Evolutionary conservation across 2,329 filamentous ascomycete species (phyloP).

Genomic region (Pseudocercospora vitis): DNA sequence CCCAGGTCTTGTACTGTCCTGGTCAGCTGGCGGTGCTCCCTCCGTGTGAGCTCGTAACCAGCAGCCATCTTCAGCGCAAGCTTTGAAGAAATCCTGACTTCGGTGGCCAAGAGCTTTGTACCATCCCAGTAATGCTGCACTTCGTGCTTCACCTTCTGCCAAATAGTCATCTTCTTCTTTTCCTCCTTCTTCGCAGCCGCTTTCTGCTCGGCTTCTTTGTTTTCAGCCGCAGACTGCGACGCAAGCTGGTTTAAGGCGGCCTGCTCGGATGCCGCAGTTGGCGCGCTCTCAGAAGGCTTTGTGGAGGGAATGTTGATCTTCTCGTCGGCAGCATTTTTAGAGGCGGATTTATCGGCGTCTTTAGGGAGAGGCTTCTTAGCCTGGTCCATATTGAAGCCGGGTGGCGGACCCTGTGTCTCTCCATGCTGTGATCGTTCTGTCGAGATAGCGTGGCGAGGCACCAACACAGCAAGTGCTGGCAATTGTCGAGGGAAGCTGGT

Average conservation of each 20-base stretch:
- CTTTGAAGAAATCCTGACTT: slow-evolving; percentile 88
- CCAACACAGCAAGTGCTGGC: slow-evolving; percentile 58
- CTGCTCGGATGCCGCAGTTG: slow-evolving; percentile 50
- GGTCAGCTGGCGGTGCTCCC: slow-evolving; percentile 88
- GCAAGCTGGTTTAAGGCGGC: slow-evolving; percentile 63
- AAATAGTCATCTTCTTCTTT: slow-evolving; percentile 81
- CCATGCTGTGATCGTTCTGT: slow-evolving; percentile 59
- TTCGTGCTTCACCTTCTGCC: slow-evolving; percentile 95
- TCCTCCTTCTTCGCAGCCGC: slow-evolving; percentile 64
- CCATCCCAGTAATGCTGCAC: slow-evolving; percentile 96
- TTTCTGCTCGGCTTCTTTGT: slow-evolving; percentile 55
- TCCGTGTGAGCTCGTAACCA: slow-evolving; percentile 90
- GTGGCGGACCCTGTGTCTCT: slow-evolving; percentile 65
- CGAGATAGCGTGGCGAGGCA: slow-evolving; percentile 53
- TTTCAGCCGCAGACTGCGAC: slow-evolving; percentile 56
- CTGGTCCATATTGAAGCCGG: slow-evolving; percentile 85
- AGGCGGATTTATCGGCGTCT: slow-evolving; percentile 46
- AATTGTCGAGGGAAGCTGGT: slow-evolving; percentile 51
- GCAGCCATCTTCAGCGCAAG: slow-evolving; percentile 96
- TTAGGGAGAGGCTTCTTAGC: slow-evolving; percentile 79
- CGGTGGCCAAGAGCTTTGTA: slow-evolving; percentile 87
- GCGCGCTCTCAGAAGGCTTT: slow-evolving; percentile 46
- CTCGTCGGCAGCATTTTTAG: slow-evolving; percentile 28
- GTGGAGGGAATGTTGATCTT: slow-evolving; percentile 38
- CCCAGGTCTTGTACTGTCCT: slow-evolving; percentile 91